Conservation (phyloP, 2,329 filamentous ascomycete species). For the Apiospora aurea region DNA sequence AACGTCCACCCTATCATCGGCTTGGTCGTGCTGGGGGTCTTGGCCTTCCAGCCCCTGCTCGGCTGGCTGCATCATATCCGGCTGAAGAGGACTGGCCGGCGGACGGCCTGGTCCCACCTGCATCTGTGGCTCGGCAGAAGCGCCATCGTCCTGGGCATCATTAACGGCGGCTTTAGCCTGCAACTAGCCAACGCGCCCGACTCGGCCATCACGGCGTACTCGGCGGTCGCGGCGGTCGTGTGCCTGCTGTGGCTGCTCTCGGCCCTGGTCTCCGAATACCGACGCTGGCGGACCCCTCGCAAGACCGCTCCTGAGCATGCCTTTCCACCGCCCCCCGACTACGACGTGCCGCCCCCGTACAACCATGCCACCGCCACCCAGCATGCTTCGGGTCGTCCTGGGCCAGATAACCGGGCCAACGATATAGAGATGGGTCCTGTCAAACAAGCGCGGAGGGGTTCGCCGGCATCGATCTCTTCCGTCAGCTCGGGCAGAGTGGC, state of each 20-base stretch:
- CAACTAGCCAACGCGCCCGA: slow-evolving; percentile 42
- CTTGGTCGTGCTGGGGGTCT: slow-evolving; percentile 47
- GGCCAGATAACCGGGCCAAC: neutral
- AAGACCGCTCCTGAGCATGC: neutral
- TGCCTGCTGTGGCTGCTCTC: slow-evolving; percentile 47
- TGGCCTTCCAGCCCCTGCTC: slow-evolving; percentile 51
- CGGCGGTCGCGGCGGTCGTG: slow-evolving; percentile 47
- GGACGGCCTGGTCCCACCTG: slow-evolving; percentile 50
- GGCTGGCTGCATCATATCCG: slow-evolving; percentile 51
- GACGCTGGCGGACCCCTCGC: slow-evolving; percentile 31
- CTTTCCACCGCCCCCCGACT: slow-evolving; percentile 4
- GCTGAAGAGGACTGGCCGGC: slow-evolving; percentile 46
- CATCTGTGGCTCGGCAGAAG: slow-evolving; percentile 53
- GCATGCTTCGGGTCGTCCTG: neutral
- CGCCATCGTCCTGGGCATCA: slow-evolving; percentile 49
- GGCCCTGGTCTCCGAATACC: slow-evolving; percentile 42
- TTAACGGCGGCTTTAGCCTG: slow-evolving; percentile 54
- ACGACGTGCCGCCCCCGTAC: slow-evolving; percentile 29
- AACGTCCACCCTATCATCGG: slow-evolving; percentile 57
- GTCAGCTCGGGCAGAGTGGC: neutral
- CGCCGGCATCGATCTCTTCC: neutral
- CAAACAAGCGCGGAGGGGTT: neutral
- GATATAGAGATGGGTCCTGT: neutral
- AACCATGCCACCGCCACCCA: neutral
- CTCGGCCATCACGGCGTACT: slow-evolving; percentile 45